Percentiles rank a stretch among this genome's conserved stretches.
Evolutionary conservation across 1,139 yeast species (phyloP).

Genomic region (Saccharomyces hybrid): DNA sequence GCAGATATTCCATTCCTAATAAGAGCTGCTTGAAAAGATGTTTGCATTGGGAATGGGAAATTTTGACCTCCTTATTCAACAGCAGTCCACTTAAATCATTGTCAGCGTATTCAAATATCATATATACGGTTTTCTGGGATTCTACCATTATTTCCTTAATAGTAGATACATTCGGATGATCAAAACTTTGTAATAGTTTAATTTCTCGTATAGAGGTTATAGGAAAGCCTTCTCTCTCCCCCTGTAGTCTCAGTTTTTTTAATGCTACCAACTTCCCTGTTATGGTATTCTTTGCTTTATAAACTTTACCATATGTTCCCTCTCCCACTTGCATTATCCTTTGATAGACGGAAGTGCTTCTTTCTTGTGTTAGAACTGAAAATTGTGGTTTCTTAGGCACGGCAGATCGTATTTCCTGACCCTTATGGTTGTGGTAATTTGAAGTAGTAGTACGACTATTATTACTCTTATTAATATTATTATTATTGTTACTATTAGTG

Average conservation of each 20-base stretch:
- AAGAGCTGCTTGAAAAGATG: conserved; percentile 68
- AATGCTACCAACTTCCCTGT: conserved; percentile 74
- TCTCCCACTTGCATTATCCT: conserved; percentile 57
- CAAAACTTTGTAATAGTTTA: conserved; percentile 75
- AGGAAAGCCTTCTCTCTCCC: conserved; percentile 92
- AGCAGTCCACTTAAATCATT: conserved; percentile 88
- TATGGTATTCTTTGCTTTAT: conserved; percentile 42
- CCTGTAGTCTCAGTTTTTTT: conserved; percentile 73
- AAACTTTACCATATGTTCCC: conserved; percentile 79
- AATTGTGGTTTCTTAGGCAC: conserved; percentile 3
- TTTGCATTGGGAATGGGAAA: conserved; percentile 66
- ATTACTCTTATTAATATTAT: conserved; percentile 1
- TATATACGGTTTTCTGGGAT: conserved; percentile 58
- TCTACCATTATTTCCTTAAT: conserved; percentile 88
- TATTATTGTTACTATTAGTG: background rate
- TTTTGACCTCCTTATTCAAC: conserved; percentile 61
- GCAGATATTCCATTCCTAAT: conserved; percentile 77
- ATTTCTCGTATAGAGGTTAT: conserved; percentile 93
- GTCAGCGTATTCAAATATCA: conserved; percentile 91
- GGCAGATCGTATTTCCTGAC: conserved; percentile 1
- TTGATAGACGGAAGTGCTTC: conserved; percentile 25
- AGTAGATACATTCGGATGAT: conserved; percentile 76
- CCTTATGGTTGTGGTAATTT: conserved; percentile 2
- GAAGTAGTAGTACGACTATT: background rate
- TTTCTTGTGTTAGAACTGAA: conserved; percentile 13